Evolutionary conservation across 2,329 filamentous ascomycete genomes (phyloP), one percentile per base, ranked within the genome.

Genomic region (Arthrinium puccinioides): DNA sequence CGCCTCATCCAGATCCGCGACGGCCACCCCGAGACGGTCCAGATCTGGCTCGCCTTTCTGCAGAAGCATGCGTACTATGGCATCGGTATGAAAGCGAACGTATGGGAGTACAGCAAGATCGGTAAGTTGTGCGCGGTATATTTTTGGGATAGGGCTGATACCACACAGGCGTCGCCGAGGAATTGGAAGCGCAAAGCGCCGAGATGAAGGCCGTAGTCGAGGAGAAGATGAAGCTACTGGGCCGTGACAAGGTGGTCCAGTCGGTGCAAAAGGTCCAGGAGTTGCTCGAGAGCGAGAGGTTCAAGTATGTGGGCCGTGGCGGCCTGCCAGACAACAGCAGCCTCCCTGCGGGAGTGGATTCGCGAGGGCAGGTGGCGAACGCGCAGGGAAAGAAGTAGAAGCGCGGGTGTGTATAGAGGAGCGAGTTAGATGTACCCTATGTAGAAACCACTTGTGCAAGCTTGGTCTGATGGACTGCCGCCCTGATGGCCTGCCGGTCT

Each of bases 21-120:
- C 55, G 92, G 88, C 1, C 74, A 96, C 53, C 81, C 88, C 1
- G 87, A 96, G 58, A 82, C 80, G 1, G 88, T 98, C 24, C 84
- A 94, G 61, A 62, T 89, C 20, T 98, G 92, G 92, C 67, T 98
- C 41, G 88, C 87, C 0, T 97, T 94, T 57, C 61, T 98, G 55
- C 78, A 85, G 55, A 94, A 94, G 64, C 84, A 96, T 57, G 86
- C 88, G 28, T 94, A 92, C 59, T 86, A 94, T 49, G 92, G 92
- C n/a, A 82, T 97, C 27, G 92, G 92, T 52, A 94, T 98, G 88
- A 98, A 98, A 73, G 92, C 92, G 37, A 96, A 98, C 59, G 76
- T 97, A 34, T 98, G 85, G 80, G 87, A 95, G 56, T 89, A 87
- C 61, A 79, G 84, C 53, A 74, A 75, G 40, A 57, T 89, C 41